Conservation (phyloP, 1,139 yeast species). For the Suhomyces taliae region DNA sequence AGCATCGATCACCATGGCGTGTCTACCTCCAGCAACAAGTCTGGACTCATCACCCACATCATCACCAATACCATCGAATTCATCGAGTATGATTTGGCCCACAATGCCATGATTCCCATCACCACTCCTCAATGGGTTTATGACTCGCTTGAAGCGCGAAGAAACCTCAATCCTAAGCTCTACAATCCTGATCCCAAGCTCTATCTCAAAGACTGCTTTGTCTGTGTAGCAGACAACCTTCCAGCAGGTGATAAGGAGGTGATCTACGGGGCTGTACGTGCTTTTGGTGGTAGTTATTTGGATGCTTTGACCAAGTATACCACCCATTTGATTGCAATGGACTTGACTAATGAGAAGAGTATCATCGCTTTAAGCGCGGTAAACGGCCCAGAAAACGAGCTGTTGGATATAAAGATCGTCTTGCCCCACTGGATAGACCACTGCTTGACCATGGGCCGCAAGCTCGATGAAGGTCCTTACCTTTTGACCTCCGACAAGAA, state of each 20-base stretch:
- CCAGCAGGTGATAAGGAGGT: slow-evolving; percentile 63
- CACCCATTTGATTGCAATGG: slow-evolving; percentile 71
- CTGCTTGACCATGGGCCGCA: slow-evolving; percentile 55
- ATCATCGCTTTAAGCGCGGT: slow-evolving; percentile 42
- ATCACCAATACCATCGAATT: slow-evolving; percentile 56
- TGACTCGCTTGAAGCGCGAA: slow-evolving; percentile 45
- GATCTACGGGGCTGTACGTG: slow-evolving; percentile 63
- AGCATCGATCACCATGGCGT: slow-evolving; percentile 9
- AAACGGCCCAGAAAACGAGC: slow-evolving; percentile 27
- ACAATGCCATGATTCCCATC: slow-evolving; percentile 63
- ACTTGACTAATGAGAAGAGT: slow-evolving; percentile 51
- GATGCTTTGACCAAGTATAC: slow-evolving; percentile 67
- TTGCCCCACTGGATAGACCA: slow-evolving; percentile 77
- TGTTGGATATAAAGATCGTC: slow-evolving; percentile 57
- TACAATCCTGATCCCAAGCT: slow-evolving; percentile 72
- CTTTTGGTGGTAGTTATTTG: slow-evolving; percentile 73
- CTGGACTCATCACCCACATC: slow-evolving; percentile 48
- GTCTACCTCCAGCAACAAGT: slow-evolving; percentile 56
- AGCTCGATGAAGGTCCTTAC: slow-evolving; percentile 56
- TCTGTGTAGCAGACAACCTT: slow-evolving; percentile 61
- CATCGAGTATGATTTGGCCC: slow-evolving; percentile 52
- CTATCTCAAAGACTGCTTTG: slow-evolving; percentile 59
- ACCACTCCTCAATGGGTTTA: slow-evolving; percentile 66
- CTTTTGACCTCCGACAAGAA: slow-evolving; percentile 35
- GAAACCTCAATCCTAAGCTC: slow-evolving; percentile 48